A percentile compares a stretch with the other conserved stretches of the same genome.
phyloP scores from a whole-genome alignment of 345 rosid genomes.

The Eutrema yunnanense region DNA sequence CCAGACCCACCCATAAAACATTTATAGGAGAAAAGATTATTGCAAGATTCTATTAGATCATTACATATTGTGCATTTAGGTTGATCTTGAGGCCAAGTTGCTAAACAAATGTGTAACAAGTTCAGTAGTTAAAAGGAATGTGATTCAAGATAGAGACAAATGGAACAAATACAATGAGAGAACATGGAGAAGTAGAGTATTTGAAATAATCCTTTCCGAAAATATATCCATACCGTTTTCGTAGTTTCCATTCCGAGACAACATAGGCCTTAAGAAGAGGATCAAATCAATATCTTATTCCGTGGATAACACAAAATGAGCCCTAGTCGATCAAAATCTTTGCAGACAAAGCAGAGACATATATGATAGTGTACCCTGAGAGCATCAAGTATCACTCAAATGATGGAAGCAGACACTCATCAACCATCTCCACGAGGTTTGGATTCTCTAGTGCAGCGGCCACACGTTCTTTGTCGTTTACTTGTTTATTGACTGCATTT shows the following conservation, averaged over 20 bases:
- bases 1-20: neutral
- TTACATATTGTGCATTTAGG: neutral
- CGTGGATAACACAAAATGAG: neutral
- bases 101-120: neutral
- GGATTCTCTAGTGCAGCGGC: slow-evolving; percentile 97
- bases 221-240: too few species aligned
- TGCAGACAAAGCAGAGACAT: neutral
- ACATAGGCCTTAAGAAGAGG: neutral
- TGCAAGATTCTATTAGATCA: neutral
- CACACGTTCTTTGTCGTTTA: slow-evolving; percentile 89
- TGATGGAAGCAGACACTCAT: slow-evolving; percentile 73
- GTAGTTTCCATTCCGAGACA: neutral
- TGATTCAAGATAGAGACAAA: neutral
- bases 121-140: neutral
- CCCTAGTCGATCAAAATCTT: slow-evolving; percentile 3
- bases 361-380: neutral
- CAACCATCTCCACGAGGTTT: slow-evolving; percentile 80
- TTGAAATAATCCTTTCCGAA: neutral
- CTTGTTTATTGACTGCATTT: slow-evolving; percentile 82
- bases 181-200: neutral
- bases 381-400: slow-evolving; percentile 33
- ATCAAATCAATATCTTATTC: neutral
- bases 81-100: slow-evolving; percentile 11
- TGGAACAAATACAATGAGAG: neutral
- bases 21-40: neutral